Base-by-base conservation (phyloP, 495 filamentous ascomycete species). In the Wilcoxina mikolae region DNA sequence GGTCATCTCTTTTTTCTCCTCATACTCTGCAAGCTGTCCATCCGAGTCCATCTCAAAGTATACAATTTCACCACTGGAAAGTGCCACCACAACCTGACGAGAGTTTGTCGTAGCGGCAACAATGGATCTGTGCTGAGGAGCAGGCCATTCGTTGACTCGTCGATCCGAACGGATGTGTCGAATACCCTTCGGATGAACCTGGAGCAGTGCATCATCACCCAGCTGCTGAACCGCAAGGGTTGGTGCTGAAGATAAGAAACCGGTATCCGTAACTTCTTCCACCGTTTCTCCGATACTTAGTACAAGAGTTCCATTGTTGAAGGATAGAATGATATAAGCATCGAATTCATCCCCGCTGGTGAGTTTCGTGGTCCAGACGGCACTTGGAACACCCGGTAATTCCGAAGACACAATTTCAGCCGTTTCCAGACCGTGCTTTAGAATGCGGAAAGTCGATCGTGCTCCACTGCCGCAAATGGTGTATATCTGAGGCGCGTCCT, bases 1-100 rank as follows among this genome's bases (percentile, higher is more conserved):
- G 51, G 82, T 86, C 87, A 96, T 94, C 64, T 93, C 83, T 57
- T 84, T 84, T 69, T 90, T 87, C 58, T 96, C 90, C 50, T 96
- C 87, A 58, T 94, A 94, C 68, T 96, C 90, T 26, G 87, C 87
- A 12, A 99, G 72, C 4, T 81, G 81, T 9, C 87, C 89, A 70
- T 96, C 89, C 1, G 78, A 74, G 65, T 94, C 93, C 82, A 94
- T 85, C 68, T 95, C 93, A 58, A 99, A 99, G 64, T 95, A 96
- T 18, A 91, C 85, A 53, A 99, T 91, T 66, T 99, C 91, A 10
- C 88, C 87, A 12, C 87, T 94, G 62, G 87, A 94, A 31, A 99
- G 70, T 15, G 90, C 91, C 38, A 99, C 81, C 0, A 87, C 87
- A 22, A 96, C 85, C 68, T 99, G 91, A 39, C 85, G 78, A 56